These are phyloP conservation scores for Apiospora sp. DNA, from an alignment of 2,329 filamentous ascomycete genomes.

Conservation along the genomic window DNA sequence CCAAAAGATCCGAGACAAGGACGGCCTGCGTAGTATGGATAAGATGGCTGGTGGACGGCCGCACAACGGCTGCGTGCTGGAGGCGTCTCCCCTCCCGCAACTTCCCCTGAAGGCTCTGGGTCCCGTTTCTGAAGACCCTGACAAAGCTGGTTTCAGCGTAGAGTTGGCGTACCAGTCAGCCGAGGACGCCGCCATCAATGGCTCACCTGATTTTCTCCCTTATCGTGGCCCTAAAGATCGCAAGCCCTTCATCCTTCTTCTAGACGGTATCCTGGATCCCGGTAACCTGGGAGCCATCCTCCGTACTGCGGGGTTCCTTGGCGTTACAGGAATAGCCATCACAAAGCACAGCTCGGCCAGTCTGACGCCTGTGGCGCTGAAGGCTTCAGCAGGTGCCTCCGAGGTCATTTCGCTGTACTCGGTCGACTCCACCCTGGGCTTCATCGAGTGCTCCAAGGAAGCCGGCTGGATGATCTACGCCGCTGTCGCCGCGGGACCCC, in stretches of 20 bases:
- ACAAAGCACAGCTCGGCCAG: constrained; percentile 77
- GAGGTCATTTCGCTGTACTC: constrained; percentile 81
- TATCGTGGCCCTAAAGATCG: constrained; percentile 49
- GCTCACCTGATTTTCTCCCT: constrained; percentile 61
- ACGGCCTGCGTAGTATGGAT: constrained; percentile 75
- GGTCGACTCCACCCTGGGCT: constrained; percentile 71
- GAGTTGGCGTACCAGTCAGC: constrained; percentile 71
- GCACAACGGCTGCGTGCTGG: constrained; percentile 89
- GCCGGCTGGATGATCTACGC: constrained; percentile 87
- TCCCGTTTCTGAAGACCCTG: constrained; percentile 52
- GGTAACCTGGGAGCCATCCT: constrained; percentile 92
- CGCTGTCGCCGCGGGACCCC: constrained; percentile 63
- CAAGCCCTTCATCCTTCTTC: constrained; percentile 75
- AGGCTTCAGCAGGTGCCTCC: constrained; percentile 86
- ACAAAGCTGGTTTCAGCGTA: constrained; percentile 63
- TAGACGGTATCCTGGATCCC: constrained; percentile 83
- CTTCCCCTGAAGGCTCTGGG: constrained; percentile 70
- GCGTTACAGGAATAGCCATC: constrained; percentile 82
- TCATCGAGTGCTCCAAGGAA: constrained; percentile 71
- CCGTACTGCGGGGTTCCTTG: constrained; percentile 89
- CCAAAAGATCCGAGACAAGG: constrained; percentile 60
- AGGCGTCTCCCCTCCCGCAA: constrained; percentile 83
- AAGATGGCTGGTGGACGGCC: constrained; percentile 84
- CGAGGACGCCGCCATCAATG: constrained; percentile 80
- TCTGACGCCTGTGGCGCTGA: constrained; percentile 79